phyloP scores from a whole-genome alignment of 2,329 filamentous ascomycete genomes.

The Xylariaceae sp. region DNA sequence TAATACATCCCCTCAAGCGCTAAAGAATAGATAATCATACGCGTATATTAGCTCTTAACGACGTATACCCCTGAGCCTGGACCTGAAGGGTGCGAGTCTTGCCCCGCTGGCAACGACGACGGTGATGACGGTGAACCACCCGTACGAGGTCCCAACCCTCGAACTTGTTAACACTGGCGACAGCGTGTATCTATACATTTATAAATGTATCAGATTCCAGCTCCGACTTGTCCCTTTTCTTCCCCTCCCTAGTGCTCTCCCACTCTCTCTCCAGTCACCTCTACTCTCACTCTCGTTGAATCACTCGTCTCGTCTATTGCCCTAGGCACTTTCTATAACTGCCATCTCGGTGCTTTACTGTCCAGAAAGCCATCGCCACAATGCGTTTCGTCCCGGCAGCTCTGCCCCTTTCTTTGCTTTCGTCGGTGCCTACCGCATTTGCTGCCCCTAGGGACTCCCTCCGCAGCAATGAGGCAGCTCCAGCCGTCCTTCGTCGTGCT shows the following conservation, averaged over 20 bases:
- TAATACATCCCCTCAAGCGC: neutral
- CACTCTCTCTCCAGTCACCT: neutral
- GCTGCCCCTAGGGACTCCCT: constrained; percentile 18
- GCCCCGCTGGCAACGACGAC: neutral
- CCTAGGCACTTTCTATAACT: neutral
- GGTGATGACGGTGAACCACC: neutral
- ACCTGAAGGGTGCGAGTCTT: neutral
- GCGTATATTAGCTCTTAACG: neutral
- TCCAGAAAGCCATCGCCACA: constrained; percentile 1
- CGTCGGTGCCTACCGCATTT: constrained; percentile 22
- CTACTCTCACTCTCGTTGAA: neutral
- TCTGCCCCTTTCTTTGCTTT: constrained; percentile 24
- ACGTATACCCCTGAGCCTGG: neutral
- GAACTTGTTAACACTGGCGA: neutral
- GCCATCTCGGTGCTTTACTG: neutral
- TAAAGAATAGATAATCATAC: neutral
- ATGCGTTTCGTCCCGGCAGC: constrained; percentile 22
- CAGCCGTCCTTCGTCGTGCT: constrained; percentile 32
- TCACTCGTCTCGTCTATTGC: neutral
- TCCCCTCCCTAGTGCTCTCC: neutral
- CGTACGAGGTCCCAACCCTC: neutral
- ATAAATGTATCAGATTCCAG: neutral
- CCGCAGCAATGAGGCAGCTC: constrained; percentile 11
- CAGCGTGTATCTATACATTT: neutral
- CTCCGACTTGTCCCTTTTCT: neutral